Conservation (phyloP, 2,329 filamentous ascomycete species). For the Aspergillus arachidicola region DNA sequence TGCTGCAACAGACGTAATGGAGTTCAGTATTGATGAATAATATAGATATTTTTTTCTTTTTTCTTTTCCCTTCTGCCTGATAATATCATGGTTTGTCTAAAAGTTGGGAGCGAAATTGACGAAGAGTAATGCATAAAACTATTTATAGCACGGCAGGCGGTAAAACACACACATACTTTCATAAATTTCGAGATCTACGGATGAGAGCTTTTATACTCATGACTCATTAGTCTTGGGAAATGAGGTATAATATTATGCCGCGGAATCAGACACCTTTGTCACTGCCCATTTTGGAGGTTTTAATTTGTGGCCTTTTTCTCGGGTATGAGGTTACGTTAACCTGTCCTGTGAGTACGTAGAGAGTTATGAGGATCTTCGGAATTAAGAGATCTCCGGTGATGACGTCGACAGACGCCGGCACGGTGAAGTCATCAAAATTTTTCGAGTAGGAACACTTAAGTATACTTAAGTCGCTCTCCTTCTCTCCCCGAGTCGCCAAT, state of each 20-base stretch:
- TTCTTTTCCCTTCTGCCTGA: constrained; percentile 4
- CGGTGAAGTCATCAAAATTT: constrained; percentile 1
- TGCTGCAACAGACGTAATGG: constrained; percentile 11
- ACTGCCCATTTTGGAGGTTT: neutral
- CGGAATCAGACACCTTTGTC: no score
- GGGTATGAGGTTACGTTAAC: neutral
- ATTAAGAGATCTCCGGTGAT: neutral
- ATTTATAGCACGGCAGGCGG: neutral
- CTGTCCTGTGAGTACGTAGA: no score
- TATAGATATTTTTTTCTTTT: neutral
- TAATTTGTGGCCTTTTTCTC: neutral
- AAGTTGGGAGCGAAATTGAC: neutral
- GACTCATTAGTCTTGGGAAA: neutral
- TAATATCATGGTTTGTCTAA: neutral
- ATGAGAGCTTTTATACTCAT: neutral
- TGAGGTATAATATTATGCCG: neutral
- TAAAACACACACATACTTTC: neutral
- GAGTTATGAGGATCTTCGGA: neutral
- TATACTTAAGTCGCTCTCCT: no score
- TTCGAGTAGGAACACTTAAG: neutral
- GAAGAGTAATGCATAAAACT: neutral
- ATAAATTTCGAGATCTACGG: neutral
- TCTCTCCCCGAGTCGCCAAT: no score
- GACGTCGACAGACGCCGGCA: constrained; percentile 1
- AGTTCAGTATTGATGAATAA: constrained; percentile 12